A percentile compares a stretch with the other conserved stretches of the same genome.
phyloP scores from a whole-genome alignment of 2,329 filamentous ascomycete genomes.

The Penicillium brevicompactum region DNA sequence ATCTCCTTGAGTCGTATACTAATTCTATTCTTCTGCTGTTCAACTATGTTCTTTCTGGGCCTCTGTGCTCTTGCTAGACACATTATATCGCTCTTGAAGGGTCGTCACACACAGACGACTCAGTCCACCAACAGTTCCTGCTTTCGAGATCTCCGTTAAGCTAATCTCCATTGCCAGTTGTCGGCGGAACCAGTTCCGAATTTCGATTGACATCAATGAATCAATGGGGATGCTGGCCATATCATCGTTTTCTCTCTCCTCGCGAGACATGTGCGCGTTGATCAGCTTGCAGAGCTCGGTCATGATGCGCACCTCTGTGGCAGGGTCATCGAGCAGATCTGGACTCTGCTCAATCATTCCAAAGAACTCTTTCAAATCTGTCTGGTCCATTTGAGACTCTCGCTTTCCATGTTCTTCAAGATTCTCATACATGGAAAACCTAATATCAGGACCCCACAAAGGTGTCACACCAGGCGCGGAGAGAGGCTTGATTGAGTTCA shows the following conservation, averaged over 20 bases:
- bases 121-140: neutral
- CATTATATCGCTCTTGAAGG: too few relatives aligned
- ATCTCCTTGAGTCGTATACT: too few relatives aligned
- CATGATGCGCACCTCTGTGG: neutral
- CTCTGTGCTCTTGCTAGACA: too few relatives aligned
- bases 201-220: constrained; percentile 33
- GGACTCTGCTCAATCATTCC: neutral
- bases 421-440: constrained; percentile 3
- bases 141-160: constrained; percentile 58
- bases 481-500: neutral
- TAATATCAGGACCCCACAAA: neutral
- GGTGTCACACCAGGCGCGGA: neutral
- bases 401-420: neutral
- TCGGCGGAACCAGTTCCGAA: constrained; percentile 29
- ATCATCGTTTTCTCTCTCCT: neutral
- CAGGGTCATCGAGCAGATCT: neutral
- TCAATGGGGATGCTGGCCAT: constrained; percentile 24
- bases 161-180: constrained; percentile 28
- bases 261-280: neutral
- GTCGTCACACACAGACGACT: too few relatives aligned
- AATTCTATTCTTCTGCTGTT: too few relatives aligned
- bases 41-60: too few relatives aligned
- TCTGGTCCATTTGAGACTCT: neutral
- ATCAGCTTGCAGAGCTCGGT: neutral
- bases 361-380: neutral